A percentile compares a stretch with the other conserved stretches of the same genome.
Evolutionary conservation across 768 basidiomycete genomes (phyloP).

Genomic region (Rhodosporidiobolus sp.): DNA sequence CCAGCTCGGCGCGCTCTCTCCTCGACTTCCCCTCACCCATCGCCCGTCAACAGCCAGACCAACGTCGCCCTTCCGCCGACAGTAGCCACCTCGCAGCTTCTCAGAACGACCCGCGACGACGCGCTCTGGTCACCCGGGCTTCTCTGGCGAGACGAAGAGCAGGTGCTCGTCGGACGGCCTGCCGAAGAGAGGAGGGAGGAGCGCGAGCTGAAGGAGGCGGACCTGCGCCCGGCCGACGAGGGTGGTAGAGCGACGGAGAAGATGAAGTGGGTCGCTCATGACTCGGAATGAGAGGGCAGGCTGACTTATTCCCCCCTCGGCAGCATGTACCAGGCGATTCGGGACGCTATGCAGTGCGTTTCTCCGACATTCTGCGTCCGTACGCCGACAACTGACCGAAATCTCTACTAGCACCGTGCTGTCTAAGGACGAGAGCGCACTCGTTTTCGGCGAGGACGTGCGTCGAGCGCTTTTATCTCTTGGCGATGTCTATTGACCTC

Average conservation of each 20-base stretch:
- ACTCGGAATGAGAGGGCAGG: background rate
- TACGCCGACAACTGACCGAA: background rate
- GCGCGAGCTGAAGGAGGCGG: slow-evolving; percentile 43
- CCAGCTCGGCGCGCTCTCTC: background rate
- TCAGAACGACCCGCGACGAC: slow-evolving; percentile 64
- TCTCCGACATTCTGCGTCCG: background rate
- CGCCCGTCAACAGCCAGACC: slow-evolving; percentile 16
- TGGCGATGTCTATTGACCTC: slow-evolving; percentile 47
- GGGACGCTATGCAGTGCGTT: slow-evolving; percentile 77
- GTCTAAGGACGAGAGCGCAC: slow-evolving; percentile 76
- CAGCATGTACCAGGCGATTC: slow-evolving; percentile 75
- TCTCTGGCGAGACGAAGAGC: slow-evolving; percentile 65
- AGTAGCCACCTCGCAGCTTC: slow-evolving; percentile 65
- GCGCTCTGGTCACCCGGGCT: slow-evolving; percentile 71
- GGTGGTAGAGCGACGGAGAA: slow-evolving; percentile 83
- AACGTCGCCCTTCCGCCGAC: slow-evolving; percentile 14
- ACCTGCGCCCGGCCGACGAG: slow-evolving; percentile 54
- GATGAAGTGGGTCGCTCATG: slow-evolving; percentile 62
- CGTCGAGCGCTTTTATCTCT: background rate
- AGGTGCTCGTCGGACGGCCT: slow-evolving; percentile 4
- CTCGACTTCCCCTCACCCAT: background rate
- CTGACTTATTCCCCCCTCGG: background rate
- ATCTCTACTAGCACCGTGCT: slow-evolving; percentile 63
- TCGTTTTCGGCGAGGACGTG: slow-evolving; percentile 68
- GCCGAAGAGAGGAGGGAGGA: background rate